These are phyloP conservation scores for Pyrus communis DNA, from an alignment of 306 rosid genomes.

Conservation along the genomic window DNA sequence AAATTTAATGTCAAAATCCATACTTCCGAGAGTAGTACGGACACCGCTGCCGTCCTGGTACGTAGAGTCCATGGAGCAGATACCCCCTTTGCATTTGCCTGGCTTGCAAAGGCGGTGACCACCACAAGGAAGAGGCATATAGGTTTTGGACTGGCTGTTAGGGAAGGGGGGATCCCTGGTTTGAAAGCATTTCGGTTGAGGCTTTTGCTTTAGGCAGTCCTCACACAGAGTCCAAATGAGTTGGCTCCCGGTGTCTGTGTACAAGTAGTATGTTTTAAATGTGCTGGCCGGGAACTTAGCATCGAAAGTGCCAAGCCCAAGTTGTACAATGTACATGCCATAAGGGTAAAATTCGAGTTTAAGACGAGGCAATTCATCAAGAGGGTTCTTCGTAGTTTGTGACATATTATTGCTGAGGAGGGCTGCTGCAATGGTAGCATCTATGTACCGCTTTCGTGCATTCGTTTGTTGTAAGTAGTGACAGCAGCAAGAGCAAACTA, in stretches of 20 bases:
- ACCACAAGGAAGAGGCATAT: neutral
- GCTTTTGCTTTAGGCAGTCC: neutral
- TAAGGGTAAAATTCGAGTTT: neutral
- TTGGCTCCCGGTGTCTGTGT: neutral
- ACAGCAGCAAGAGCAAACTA: too few species aligned
- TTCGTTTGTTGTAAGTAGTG: too few species aligned
- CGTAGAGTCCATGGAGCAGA: too few species aligned
- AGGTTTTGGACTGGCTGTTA: neutral
- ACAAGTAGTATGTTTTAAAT: neutral
- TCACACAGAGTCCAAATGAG: neutral
- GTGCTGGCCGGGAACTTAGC: neutral
- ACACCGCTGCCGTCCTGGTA: too few species aligned
- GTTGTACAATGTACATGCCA: neutral
- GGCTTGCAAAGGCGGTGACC: neutral
- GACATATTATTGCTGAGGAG: too few species aligned
- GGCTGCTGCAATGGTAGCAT: too few species aligned
- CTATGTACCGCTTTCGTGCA: too few species aligned
- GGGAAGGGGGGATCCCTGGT: neutral
- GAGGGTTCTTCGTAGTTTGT: too few species aligned
- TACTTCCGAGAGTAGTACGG: too few species aligned
- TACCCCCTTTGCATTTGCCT: neutral
- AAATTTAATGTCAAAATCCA: too few species aligned
- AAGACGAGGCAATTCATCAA: neutral
- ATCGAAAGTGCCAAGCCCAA: neutral
- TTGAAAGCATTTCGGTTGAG: neutral